These are phyloP conservation scores for Kalaharituber pfeilii DNA, from an alignment of 2,329 filamentous ascomycete genomes.

Conservation along the genomic window DNA sequence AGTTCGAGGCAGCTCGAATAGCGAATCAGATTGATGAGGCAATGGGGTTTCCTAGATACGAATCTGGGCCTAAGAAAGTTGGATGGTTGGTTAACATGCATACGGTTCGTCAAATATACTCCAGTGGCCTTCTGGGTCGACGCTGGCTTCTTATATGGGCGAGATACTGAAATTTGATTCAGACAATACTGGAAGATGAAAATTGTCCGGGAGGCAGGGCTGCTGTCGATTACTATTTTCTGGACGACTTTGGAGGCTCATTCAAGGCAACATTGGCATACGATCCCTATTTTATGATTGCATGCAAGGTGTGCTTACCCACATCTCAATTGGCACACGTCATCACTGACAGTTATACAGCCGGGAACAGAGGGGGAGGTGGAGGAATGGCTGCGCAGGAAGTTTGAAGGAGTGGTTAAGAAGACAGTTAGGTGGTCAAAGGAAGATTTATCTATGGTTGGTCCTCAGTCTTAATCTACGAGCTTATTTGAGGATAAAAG, in stretches of 20 bases:
- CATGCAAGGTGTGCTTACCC: slow-evolving; percentile 55
- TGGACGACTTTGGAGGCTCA: slow-evolving; percentile 61
- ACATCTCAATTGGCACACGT: neutral
- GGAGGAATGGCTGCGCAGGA: slow-evolving; percentile 79
- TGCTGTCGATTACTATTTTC: slow-evolving; percentile 92
- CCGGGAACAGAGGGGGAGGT: slow-evolving; percentile 55
- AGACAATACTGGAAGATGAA: slow-evolving; percentile 65
- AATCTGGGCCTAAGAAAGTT: slow-evolving; percentile 65
- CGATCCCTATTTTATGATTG: slow-evolving; percentile 89
- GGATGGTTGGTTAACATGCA: slow-evolving; percentile 96
- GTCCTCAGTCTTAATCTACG: too few species aligned
- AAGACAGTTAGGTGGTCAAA: slow-evolving; percentile 61
- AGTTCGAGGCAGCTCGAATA: slow-evolving; percentile 65
- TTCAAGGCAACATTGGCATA: slow-evolving; percentile 97
- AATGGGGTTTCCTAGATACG: slow-evolving; percentile 86
- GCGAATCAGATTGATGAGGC: slow-evolving; percentile 82
- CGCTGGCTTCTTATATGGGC: neutral
- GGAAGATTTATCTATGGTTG: slow-evolving; percentile 67
- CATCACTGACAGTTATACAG: slow-evolving; percentile 11
- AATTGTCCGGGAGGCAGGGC: slow-evolving; percentile 69
- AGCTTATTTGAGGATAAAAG: too few species aligned
- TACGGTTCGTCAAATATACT: slow-evolving; percentile 29
- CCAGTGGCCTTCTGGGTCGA: neutral
- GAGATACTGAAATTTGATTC: neutral
- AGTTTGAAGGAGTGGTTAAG: slow-evolving; percentile 68